phyloP scores from a whole-genome alignment of 495 filamentous ascomycete genomes.

The Aspergillus homomorphus region DNA sequence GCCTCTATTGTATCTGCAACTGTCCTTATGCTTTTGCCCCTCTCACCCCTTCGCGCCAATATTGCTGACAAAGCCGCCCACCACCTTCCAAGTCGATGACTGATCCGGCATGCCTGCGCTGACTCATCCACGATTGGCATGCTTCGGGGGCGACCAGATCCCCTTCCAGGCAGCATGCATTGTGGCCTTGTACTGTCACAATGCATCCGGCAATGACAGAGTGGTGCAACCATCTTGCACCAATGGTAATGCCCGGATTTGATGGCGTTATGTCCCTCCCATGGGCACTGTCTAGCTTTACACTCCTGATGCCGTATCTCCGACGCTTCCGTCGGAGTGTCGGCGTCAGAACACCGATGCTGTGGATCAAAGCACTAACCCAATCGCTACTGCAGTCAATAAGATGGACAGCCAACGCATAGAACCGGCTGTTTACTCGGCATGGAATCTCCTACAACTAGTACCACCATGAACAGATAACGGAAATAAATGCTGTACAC shows the following conservation, averaged over 20 bases:
- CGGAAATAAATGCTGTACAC: no score
- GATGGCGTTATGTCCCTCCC: neutral
- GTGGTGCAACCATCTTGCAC: neutral
- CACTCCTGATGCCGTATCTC: neutral
- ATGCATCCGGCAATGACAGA: neutral
- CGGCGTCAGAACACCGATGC: neutral
- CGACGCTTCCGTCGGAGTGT: neutral
- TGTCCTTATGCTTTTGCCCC: neutral
- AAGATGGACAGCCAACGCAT: neutral
- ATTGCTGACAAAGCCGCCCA: neutral
- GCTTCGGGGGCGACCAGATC: neutral
- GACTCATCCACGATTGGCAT: neutral
- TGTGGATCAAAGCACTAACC: neutral
- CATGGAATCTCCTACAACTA: no score
- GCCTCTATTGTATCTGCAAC: neutral
- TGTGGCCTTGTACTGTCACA: neutral
- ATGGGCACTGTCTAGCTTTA: neutral
- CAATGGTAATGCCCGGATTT: neutral
- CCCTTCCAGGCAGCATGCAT: no score
- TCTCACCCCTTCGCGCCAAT: neutral
- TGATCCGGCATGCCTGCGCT: slow-evolving; percentile 5
- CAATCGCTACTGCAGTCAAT: neutral
- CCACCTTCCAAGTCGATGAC: neutral
- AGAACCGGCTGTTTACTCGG: no score
- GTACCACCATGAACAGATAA: no score